A percentile compares a stretch with the other conserved stretches of the same genome.
Conservation (phyloP, 129 eudicot species). For the Centrapalus pauciflorus region DNA sequence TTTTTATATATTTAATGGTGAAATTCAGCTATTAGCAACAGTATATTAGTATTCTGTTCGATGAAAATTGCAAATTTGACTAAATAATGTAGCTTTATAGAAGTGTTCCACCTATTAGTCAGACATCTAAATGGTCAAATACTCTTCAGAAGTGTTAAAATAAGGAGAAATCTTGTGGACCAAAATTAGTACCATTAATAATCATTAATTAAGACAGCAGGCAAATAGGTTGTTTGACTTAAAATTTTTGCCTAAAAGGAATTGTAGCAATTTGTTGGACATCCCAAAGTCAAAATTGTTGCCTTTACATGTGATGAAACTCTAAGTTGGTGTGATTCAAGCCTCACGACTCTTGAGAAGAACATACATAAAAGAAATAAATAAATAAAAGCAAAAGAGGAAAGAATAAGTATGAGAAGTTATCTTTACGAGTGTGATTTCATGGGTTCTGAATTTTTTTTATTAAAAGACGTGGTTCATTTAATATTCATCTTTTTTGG, state of each 20-base stretch:
- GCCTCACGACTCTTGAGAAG: not conserved
- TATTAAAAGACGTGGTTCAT: not conserved
- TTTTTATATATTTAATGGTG: not conserved
- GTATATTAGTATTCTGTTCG: conserved; percentile 1
- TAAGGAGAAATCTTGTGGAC: not conserved
- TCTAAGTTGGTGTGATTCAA: conserved; percentile 1
- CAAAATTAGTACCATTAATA: not conserved
- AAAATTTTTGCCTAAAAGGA: not conserved
- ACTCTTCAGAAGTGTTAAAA: not conserved
- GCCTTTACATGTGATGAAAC: not conserved
- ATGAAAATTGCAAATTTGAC: not conserved
- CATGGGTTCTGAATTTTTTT: not conserved
- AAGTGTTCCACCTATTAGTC: not conserved
- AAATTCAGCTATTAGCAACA: not conserved
- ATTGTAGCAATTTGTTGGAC: conserved; percentile 9
- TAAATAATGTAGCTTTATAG: not conserved
- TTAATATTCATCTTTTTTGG: too few relatives aligned
- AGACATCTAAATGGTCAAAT: not conserved
- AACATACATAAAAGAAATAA: not conserved
- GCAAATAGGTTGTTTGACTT: not conserved
- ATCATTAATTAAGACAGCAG: not conserved
- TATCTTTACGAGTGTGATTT: not conserved
- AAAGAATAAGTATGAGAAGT: not conserved
- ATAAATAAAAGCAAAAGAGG: not conserved
- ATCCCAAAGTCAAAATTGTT: not conserved